These are phyloP conservation scores for Hypoxylon sp. DNA, from an alignment of 2,329 filamentous ascomycete genomes.

Conservation along the genomic window DNA sequence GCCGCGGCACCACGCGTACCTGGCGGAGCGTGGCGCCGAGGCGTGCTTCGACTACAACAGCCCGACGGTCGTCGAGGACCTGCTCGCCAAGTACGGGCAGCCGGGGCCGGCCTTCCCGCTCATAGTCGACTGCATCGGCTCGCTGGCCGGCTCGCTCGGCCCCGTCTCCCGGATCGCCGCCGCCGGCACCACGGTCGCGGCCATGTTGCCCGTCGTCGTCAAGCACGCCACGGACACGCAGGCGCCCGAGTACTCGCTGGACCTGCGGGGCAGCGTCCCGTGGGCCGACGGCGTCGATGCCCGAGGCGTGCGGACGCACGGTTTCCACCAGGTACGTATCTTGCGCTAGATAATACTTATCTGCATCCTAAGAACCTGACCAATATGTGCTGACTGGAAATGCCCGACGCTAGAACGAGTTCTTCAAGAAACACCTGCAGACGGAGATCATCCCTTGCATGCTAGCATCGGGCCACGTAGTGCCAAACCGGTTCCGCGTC, in stretches of 20 bases:
- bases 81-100: constrained; percentile 37
- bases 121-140: constrained; percentile 65
- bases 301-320: constrained; percentile 63
- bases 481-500: constrained; percentile 52
- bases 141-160: constrained; percentile 54
- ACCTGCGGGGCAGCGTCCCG: constrained; percentile 51
- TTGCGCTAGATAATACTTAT: neutral
- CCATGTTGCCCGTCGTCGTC: constrained; percentile 67
- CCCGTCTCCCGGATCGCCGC: constrained; percentile 61
- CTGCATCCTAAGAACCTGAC: too few relatives aligned
- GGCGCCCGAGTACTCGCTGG: constrained; percentile 63
- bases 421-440: constrained; percentile 63
- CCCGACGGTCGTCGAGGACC: constrained; percentile 46
- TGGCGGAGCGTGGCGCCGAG: constrained; percentile 55
- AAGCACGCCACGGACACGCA: constrained; percentile 57
- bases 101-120: constrained; percentile 49
- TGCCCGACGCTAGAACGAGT: constrained; percentile 54
- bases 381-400: neutral
- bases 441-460: constrained; percentile 62
- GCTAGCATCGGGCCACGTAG: constrained; percentile 49
- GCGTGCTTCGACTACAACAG: constrained; percentile 58
- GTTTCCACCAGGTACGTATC: constrained; percentile 58
- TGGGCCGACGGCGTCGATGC: constrained; percentile 63
- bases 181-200: constrained; percentile 59
- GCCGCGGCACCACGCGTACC: constrained; percentile 53